Conservation (phyloP, 768 basidiomycete genomes). For the Auricularia cornea region DNA sequence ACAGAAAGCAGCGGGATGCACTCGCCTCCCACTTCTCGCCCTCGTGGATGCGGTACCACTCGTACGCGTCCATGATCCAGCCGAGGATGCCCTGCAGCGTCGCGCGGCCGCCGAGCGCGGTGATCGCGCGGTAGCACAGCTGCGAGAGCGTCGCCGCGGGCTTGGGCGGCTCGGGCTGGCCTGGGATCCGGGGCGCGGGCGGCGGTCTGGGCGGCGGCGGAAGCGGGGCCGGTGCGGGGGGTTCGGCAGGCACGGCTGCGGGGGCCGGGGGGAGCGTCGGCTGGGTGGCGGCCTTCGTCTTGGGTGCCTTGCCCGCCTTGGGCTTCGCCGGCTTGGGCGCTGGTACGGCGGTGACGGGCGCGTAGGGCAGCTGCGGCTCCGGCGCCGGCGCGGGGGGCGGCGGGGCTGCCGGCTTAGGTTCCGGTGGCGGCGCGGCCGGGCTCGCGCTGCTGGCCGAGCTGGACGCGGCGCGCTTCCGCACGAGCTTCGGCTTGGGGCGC, state of each 20-base stretch:
- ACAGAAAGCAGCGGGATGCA: slow-evolving; percentile 6
- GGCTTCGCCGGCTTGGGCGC: slow-evolving; percentile 32
- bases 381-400: not conserved
- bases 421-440: not conserved
- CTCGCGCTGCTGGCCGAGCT: not conserved
- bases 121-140: slow-evolving; percentile 84
- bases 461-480: not conserved
- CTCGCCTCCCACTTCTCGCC: slow-evolving; percentile 85
- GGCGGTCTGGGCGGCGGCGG: slow-evolving; percentile 27
- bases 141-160: slow-evolving; percentile 88
- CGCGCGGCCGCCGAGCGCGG: slow-evolving; percentile 72
- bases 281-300: not conserved
- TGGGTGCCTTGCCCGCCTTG: slow-evolving; percentile 1
- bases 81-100: slow-evolving; percentile 86
- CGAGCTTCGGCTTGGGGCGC: not conserved
- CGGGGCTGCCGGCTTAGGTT: not conserved
- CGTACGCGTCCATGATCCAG: slow-evolving; percentile 84
- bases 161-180: slow-evolving; percentile 55
- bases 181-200: slow-evolving; percentile 30
- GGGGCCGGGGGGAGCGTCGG: not conserved
- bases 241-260: not conserved
- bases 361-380: not conserved
- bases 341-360: slow-evolving; percentile 20
- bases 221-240: slow-evolving; percentile 27
- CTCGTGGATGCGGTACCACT: slow-evolving; percentile 84